Evolutionary conservation across 768 basidiomycete genomes (phyloP), one percentile per base, ranked within the genome.

Genomic region (Dictyophora rubrovolvata): DNA sequence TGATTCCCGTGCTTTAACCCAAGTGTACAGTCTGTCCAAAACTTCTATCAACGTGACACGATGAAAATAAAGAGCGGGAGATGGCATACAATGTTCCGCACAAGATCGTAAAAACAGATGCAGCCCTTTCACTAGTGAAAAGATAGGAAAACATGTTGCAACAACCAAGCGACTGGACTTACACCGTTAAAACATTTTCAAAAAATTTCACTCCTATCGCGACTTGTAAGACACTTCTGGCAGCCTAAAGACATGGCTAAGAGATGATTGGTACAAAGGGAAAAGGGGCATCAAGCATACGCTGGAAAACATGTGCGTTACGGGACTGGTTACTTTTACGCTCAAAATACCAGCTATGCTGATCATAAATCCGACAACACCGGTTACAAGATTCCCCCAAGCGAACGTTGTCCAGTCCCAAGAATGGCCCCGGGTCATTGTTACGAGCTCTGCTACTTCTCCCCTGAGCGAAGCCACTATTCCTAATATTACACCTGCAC

Each of bases 61-160:
- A 21, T 46, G 22, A 48, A 1, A 23, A 22, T 12, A 21, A 48
- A 8, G 18, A 48, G 14, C 21, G 17, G 14, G 34, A 17, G 23
- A 6, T 18, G 47, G 71, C 78, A 66, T 65, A 82, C 83, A 88
- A 79, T 5, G 86, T 86, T 14, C 88, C 88, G 22, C 72, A 67
- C 23, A 84, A 75, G 66, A 89, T 91, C 60, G 83, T 75, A 18
- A 80, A 63, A 68, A 91, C 86, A 21, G 86, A 87, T 3, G 70
- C 65, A 5, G 75, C 81, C 36, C 86, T 81, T 62, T 84, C 81
- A 11, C 85, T 87, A 68, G 21, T 50, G 8, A 14, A n/a, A 55
- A 64, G 20, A 48, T 16, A 16, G 36, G 12, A 5, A 46, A n/a
- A 42, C 3, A 18, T 37, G 18, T 1, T 36, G 37, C 42, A 3